Evolutionary conservation across 225 moss, liverwort and hornwort species (phyloP), one percentile per base, ranked within the genome.

Genomic region (Takakia lepidozioides): DNA sequence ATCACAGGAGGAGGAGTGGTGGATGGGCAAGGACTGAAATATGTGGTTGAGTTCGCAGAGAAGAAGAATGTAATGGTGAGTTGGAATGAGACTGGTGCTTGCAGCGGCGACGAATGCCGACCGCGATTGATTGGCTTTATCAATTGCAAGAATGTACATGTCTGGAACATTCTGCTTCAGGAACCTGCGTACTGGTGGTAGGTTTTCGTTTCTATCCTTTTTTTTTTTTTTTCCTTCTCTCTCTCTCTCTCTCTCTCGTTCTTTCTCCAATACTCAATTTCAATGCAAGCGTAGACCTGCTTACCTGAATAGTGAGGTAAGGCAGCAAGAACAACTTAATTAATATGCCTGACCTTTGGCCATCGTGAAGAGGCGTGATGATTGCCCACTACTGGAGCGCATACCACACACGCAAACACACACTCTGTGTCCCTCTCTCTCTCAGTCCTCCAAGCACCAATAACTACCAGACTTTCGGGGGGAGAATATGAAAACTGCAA

Each of bases 101-200:
- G 93, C 58, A 15, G 2, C 1, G 93, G 93, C 2, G 89, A 93
- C 29, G 93, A 93, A 59, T 89, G 93, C 49, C 83, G 93, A 18
- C 93, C 93, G 26, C 78, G 84, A 18, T 55, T 93, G 63, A 58
- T 89, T 1, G 86, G 93, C 0, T 89, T 93, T 25, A 0, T 84
- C 18, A 70, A 80, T 26, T 89, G 84, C 64, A 86, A 43, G 50
- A 72, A 82, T 27, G 79, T 89, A 42, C 74, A 30, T 20, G 55
- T 93, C 10, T 27, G 55, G 76, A 62, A 86, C 25, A 48, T 93
- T 18, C 65, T 62, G 30, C 72, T 93, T 19, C 51, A 39, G 8
- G 67, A 84, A 15, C 84, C 93, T 2, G 86, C 93, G 0, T 86
- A 86, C 47, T 93, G 93, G 93, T 93, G 89, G 93, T 93, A 70